A percentile compares a stretch with the other conserved stretches of the same genome.
Conservation (phyloP, 2,329 filamentous ascomycete species). For the Diplocarpon rosae region DNA sequence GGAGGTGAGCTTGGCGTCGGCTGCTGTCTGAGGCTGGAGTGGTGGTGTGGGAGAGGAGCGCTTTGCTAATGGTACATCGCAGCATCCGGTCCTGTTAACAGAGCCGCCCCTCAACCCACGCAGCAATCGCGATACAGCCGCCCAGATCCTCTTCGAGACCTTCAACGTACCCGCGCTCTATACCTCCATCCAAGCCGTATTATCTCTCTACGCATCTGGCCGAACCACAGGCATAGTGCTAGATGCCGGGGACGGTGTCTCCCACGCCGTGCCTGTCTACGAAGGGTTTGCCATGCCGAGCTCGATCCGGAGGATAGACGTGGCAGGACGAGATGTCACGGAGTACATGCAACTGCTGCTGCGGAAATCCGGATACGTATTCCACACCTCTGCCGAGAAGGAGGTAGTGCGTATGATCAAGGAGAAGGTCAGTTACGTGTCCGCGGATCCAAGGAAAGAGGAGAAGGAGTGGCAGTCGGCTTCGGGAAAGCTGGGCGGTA, state of each 20-base stretch:
- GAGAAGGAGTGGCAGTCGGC: slow-evolving; percentile 90
- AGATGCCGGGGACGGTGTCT: slow-evolving; percentile 91
- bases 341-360: slow-evolving; percentile 87
- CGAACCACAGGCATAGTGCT: slow-evolving; percentile 93
- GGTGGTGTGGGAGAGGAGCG: background rate
- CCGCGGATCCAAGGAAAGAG: slow-evolving; percentile 80
- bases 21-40: background rate
- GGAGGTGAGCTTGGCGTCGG: slow-evolving; percentile 50
- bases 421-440: slow-evolving; percentile 87
- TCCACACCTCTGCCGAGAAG: slow-evolving; percentile 97
- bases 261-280: slow-evolving; percentile 93
- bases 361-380: slow-evolving; percentile 84
- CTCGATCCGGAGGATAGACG: slow-evolving; percentile 90
- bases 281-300: slow-evolving; percentile 96
- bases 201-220: slow-evolving; percentile 91
- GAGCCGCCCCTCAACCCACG: slow-evolving; percentile 93
- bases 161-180: slow-evolving; percentile 97
- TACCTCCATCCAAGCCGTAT: slow-evolving; percentile 91
- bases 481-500: slow-evolving; percentile 46
- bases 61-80: slow-evolving; percentile 2
- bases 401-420: slow-evolving; percentile 98
- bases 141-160: slow-evolving; percentile 96
- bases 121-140: slow-evolving; percentile 89
- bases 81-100: slow-evolving; percentile 92
- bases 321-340: slow-evolving; percentile 90